These are phyloP conservation scores for Filobasidium floriforme DNA, from an alignment of 768 basidiomycete genomes.

Conservation along the genomic window DNA sequence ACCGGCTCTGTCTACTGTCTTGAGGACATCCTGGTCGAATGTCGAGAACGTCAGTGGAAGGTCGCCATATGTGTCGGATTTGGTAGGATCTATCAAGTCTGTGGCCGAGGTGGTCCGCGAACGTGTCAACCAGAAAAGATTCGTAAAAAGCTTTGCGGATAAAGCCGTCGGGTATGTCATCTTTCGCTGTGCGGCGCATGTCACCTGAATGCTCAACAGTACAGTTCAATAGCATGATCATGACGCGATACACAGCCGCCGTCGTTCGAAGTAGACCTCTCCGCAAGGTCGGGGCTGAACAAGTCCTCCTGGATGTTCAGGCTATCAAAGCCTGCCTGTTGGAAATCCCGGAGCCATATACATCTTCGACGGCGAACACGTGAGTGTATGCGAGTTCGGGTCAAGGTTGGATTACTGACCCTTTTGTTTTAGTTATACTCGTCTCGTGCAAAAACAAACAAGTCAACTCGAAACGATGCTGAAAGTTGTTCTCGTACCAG, in stretches of 20 bases:
- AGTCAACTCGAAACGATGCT: constrained; percentile 79
- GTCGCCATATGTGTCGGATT: constrained; percentile 69
- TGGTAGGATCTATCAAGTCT: constrained; percentile 66
- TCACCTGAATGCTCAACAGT: not conserved
- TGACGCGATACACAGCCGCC: constrained; percentile 80
- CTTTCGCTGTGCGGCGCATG: not conserved
- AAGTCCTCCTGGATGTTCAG: constrained; percentile 87
- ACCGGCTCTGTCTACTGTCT: constrained; percentile 64
- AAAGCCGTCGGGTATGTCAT: constrained; percentile 72
- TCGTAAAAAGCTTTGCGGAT: constrained; percentile 83
- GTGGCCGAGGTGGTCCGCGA: constrained; percentile 70
- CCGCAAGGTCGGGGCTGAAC: constrained; percentile 88
- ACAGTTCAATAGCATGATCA: constrained; percentile 55
- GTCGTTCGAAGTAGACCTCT: constrained; percentile 85
- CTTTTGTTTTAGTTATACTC: constrained; percentile 59
- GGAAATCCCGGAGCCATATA: constrained; percentile 62
- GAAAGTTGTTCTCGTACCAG: constrained; percentile 90
- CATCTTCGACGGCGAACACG: constrained; percentile 38
- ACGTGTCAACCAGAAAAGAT: constrained; percentile 88
- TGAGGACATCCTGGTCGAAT: constrained; percentile 68
- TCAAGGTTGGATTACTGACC: not conserved
- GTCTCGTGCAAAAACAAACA: constrained; percentile 71
- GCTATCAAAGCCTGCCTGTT: constrained; percentile 71
- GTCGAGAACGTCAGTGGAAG: constrained; percentile 78
- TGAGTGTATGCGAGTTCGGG: constrained; percentile 26